Conservation (phyloP, 140 eudicot genomes). For the Flaveria floridana region DNA sequence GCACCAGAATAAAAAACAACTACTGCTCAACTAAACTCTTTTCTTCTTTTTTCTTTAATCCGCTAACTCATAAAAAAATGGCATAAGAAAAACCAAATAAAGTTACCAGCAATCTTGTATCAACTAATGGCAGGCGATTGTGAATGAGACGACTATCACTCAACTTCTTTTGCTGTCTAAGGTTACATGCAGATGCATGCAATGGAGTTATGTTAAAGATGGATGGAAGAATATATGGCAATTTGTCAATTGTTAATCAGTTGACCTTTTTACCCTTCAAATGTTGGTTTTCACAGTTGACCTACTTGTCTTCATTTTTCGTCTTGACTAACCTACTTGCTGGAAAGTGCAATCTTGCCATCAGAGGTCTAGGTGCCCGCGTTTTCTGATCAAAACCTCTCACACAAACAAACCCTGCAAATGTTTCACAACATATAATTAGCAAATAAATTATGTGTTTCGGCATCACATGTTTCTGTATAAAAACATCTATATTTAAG, state of each 20-base stretch:
- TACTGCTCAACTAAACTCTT: conserved; percentile 39
- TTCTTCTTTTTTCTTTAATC: conserved; percentile 36
- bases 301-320: conserved; percentile 44
- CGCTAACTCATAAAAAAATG: conserved; percentile 48
- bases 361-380: conserved; percentile 75
- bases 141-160: conserved; percentile 27
- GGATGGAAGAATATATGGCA: conserved; percentile 44
- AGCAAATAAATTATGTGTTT: conserved; percentile 13
- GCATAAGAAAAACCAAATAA: conserved; percentile 38
- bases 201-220: conserved; percentile 40
- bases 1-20: conserved; percentile 28
- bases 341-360: conserved; percentile 79
- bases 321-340: conserved; percentile 65
- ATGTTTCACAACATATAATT: background rate
- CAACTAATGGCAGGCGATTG: conserved; percentile 36
- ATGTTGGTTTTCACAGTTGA: conserved; percentile 21
- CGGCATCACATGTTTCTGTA: background rate
- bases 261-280: conserved; percentile 40
- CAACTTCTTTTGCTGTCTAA: conserved; percentile 40
- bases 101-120: conserved; percentile 36
- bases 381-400: conserved; percentile 77
- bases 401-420: conserved; percentile 88
- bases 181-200: conserved; percentile 39
- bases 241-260: conserved; percentile 43
- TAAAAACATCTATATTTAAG: background rate